Evolutionary conservation across 192 early-diverging fungal genomes (phyloP), one percentile per base, ranked within the genome.

Genomic region (Entrophospora sp.): DNA sequence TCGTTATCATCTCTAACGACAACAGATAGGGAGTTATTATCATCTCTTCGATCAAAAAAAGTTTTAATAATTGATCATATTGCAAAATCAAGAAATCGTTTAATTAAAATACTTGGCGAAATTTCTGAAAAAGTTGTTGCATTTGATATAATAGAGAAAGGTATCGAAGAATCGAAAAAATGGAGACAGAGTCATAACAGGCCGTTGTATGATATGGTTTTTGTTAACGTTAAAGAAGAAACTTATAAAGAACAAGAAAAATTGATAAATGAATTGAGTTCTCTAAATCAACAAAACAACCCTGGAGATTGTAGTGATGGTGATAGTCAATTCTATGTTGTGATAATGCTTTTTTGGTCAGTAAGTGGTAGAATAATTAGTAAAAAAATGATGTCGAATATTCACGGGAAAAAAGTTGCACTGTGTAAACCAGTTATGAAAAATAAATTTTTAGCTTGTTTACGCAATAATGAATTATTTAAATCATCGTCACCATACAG

Each of bases 351-450:
- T 0, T 73, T 69, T 37, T 77, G 67, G 28, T 73, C 75, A 7
- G 66, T 51, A 6, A 64, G 61, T 27, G 69, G 72, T n/a, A 69
- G 75, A 10, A 38, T 64, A 5, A 20, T 77, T 48, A 72, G 71
- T 13, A 70, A 73, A 34, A 67, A 73, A 42, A 59, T 73, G 36
- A 56, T 64, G 1, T 59, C 67, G 46, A 27, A 65, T 25, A 73
- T 77, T 16, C 38, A 61, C 28, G 62, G 38, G 24, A 18, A 58
- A 24, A 65, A n/a, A 63, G 69, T 24, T 38, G 52, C 14, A 63
- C 64, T 53, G 38, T 73, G 34, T 18, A 77, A 77, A 25, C 75
- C 75, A 24, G 61, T 77, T 20, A 71, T 67, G 43, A 13, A 60
- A 6, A 72, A 71, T 1, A 61, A 72, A 1, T 44, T 77, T 12